Evolutionary conservation across 2,329 filamentous ascomycete genomes (phyloP), one percentile per base, ranked within the genome.

Genomic region (Sporothrix curviconia): DNA sequence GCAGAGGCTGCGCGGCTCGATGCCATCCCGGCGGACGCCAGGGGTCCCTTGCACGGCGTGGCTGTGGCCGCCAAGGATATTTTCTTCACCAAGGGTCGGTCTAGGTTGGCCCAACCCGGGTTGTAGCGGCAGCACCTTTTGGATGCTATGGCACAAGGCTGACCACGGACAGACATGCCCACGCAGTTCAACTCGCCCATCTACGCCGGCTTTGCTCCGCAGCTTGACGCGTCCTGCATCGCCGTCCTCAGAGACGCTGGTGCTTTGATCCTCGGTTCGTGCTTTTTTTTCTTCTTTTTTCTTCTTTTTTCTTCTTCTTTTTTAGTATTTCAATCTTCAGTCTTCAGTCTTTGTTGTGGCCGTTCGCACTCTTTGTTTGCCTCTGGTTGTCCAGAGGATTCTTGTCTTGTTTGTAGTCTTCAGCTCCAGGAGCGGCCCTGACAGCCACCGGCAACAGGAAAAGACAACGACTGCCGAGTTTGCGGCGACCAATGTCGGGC

Each of bases 381-480:
- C n/a, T n/a, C n/a, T n/a, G n/a, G n/a, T n/a, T n/a, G n/a, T n/a
- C n/a, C n/a, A n/a, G n/a, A n/a, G n/a, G n/a, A n/a, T n/a, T n/a
- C n/a, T n/a, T n/a, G n/a, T n/a, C n/a, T n/a, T n/a, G n/a, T n/a
- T n/a, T n/a, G n/a, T n/a, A n/a, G n/a, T 4, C 24, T 44, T 25
- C 14, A 15, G 28, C 12, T 3, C 40, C 11, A 11, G n/a, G 3
- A 1, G 11, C 11, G 11, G 17, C 14, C 3, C 17, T 49, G 30
- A 49, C n/a, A 6, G 17, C 17, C 15, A n/a, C n/a, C n/a, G n/a
- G 30, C 30, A 7, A 7, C 7, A n/a, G 69, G 76, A 77, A 24
- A 81, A 84, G 64, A 82, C 80, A 1, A 81, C 78, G 0, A 87
- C 84, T 0, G 84, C 85, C 0, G 83, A 87, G 64, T 86, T 87